phyloP scores from a whole-genome alignment of 2,329 filamentous ascomycete species.

The Thermothelomyces thermophilus region DNA sequence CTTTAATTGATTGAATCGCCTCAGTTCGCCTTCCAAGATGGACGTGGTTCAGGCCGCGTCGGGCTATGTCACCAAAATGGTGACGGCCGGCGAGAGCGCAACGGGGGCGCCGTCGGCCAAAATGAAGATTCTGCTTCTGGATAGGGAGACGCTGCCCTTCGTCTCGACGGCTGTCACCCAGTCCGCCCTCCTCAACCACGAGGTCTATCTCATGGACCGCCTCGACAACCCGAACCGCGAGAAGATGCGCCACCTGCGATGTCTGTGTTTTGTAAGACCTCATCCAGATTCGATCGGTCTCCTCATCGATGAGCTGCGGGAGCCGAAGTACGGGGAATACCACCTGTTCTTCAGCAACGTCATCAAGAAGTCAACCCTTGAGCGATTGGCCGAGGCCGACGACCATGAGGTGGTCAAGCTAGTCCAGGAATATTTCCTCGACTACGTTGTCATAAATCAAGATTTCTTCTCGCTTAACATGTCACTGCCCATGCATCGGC shows the following conservation, averaged over 20 bases:
- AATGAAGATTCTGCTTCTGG: constrained; percentile 96
- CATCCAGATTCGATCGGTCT: constrained; percentile 89
- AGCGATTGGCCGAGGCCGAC: constrained; percentile 90
- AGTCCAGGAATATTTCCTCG: constrained; percentile 93
- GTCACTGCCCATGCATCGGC: constrained; percentile 61
- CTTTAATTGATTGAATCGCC: neutral
- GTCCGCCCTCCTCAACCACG: constrained; percentile 87
- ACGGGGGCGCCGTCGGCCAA: constrained; percentile 63
- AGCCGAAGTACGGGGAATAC: constrained; percentile 97
- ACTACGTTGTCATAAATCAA: constrained; percentile 91
- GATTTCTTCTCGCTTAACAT: constrained; percentile 82
- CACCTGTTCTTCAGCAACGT: constrained; percentile 97
- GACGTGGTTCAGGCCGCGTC: constrained; percentile 89
- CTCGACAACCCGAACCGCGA: constrained; percentile 84
- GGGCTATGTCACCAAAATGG: constrained; percentile 94
- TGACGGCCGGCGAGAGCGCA: constrained; percentile 70
- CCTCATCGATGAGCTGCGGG: constrained; percentile 88
- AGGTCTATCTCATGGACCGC: constrained; percentile 96
- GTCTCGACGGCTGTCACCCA: constrained; percentile 94
- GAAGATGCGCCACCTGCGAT: constrained; percentile 96
- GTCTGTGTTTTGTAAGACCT: constrained; percentile 86
- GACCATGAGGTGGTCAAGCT: constrained; percentile 93
- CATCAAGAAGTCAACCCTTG: constrained; percentile 90
- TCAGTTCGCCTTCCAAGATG: constrained; percentile 46
- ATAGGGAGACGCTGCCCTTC: constrained; percentile 89